phyloP scores from a whole-genome alignment of 169 alveolate species.

The Ichthyophthirius multifiliis region DNA sequence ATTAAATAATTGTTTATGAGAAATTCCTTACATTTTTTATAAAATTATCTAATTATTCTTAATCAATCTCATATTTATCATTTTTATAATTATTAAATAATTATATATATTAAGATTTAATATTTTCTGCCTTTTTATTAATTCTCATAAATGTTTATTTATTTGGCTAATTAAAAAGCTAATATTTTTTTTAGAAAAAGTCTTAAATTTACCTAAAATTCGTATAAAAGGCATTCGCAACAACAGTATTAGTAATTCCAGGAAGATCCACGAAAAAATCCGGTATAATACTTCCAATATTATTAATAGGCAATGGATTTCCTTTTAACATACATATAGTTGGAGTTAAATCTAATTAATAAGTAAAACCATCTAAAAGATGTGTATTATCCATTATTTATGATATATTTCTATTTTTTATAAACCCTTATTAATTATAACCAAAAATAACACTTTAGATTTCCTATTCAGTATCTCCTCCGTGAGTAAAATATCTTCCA shows the following conservation, averaged over 20 bases:
- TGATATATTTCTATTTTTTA: not conserved
- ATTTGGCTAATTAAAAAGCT: too few relatives aligned
- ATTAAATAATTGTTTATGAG: too few relatives aligned
- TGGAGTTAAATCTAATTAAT: slow-evolving; percentile 49
- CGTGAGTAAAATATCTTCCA: too few relatives aligned
- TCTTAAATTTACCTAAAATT: not conserved
- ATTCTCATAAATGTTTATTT: too few relatives aligned
- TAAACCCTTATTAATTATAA: not conserved
- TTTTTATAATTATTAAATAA: too few relatives aligned
- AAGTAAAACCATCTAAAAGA: not conserved
- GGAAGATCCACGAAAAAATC: slow-evolving; percentile 4
- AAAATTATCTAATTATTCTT: too few relatives aligned
- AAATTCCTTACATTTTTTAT: too few relatives aligned
- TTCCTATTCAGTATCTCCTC: too few relatives aligned
- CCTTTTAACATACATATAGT: slow-evolving; percentile 41
- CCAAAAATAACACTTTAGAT: not conserved
- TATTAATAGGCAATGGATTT: slow-evolving; percentile 42
- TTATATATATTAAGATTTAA: too few relatives aligned
- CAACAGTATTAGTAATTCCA: not conserved
- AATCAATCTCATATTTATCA: too few relatives aligned
- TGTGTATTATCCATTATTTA: not conserved
- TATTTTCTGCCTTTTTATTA: too few relatives aligned
- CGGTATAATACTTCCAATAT: slow-evolving; percentile 32
- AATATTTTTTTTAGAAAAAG: too few relatives aligned
- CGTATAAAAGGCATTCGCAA: not conserved